These are phyloP conservation scores for Viola odorata DNA, from an alignment of 345 rosid species.

Conservation along the genomic window DNA sequence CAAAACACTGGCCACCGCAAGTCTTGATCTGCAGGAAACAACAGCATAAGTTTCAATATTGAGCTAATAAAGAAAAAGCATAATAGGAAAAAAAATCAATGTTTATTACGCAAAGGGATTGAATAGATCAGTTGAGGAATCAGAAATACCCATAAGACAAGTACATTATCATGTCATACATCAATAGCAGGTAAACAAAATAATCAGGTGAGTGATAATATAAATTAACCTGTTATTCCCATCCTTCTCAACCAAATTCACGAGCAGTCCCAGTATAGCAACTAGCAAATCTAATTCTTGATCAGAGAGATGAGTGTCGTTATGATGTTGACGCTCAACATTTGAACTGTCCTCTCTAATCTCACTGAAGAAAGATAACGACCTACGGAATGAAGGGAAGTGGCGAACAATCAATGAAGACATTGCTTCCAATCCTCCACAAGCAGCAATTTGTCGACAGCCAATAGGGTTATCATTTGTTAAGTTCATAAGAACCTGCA, in stretches of 20 bases:
- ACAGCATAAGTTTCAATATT: not conserved
- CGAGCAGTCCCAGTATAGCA: constrained; percentile 85
- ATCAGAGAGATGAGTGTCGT: constrained; percentile 58
- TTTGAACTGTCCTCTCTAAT: constrained; percentile 24
- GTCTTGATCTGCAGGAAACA: constrained; percentile 56
- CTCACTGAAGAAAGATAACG: constrained; percentile 30
- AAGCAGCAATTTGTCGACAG: constrained; percentile 78
- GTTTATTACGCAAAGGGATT: not conserved
- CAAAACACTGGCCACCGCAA: constrained; percentile 60
- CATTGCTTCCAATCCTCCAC: constrained; percentile 80
- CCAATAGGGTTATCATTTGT: constrained; percentile 85
- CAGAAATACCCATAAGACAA: not conserved
- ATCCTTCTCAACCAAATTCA: constrained; percentile 93
- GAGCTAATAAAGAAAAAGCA: not conserved
- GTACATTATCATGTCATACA: not conserved
- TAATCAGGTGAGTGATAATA: not conserved
- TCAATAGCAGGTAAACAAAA: constrained; percentile 11
- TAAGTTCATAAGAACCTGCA: constrained; percentile 88
- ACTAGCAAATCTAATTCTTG: constrained; percentile 94
- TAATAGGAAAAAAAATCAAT: not conserved
- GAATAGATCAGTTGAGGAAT: not conserved
- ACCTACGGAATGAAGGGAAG: constrained; percentile 61
- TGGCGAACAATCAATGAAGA: constrained; percentile 64
- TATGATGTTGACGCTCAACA: constrained; percentile 25
- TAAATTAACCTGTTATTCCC: constrained; percentile 72